These are phyloP conservation scores for Basipetospora sp. DNA, from an alignment of 2,329 filamentous ascomycete species.

Conservation along the genomic window DNA sequence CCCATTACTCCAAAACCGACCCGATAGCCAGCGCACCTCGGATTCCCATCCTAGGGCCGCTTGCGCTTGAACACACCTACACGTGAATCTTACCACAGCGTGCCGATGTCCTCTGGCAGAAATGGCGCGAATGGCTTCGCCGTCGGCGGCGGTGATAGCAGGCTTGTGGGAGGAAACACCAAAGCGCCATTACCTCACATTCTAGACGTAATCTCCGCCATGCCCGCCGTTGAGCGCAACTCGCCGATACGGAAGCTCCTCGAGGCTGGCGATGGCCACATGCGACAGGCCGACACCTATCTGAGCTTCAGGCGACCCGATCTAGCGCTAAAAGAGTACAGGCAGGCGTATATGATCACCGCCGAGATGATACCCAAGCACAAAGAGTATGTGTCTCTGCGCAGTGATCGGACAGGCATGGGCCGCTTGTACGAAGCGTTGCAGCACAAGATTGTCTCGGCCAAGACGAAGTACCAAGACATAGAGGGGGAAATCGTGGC, in stretches of 20 bases:
- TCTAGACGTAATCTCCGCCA: constrained; percentile 34
- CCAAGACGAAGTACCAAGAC: constrained; percentile 35
- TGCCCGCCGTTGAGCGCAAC: constrained; percentile 31
- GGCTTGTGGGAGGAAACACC: not conserved
- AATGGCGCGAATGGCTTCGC: constrained; percentile 16
- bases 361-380: constrained; percentile 64
- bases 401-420: constrained; percentile 35
- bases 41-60: no score
- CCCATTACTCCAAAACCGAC: no score
- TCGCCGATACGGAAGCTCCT: constrained; percentile 40
- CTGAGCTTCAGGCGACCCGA: constrained; percentile 54
- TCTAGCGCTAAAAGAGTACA: constrained; percentile 67
- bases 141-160: constrained; percentile 7
- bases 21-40: no score
- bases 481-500: constrained; percentile 47
- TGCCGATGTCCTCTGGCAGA: constrained; percentile 16
- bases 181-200: constrained; percentile 34
- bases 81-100: no score
- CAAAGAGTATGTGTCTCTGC: constrained; percentile 54
- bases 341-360: constrained; percentile 66
- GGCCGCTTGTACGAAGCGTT: constrained; percentile 34
- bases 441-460: constrained; percentile 32
- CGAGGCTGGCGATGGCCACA: constrained; percentile 34
- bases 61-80: no score
- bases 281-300: constrained; percentile 46